Evolutionary conservation across 345 rosid species (phyloP).

Genomic region (Microcos paniculata): DNA sequence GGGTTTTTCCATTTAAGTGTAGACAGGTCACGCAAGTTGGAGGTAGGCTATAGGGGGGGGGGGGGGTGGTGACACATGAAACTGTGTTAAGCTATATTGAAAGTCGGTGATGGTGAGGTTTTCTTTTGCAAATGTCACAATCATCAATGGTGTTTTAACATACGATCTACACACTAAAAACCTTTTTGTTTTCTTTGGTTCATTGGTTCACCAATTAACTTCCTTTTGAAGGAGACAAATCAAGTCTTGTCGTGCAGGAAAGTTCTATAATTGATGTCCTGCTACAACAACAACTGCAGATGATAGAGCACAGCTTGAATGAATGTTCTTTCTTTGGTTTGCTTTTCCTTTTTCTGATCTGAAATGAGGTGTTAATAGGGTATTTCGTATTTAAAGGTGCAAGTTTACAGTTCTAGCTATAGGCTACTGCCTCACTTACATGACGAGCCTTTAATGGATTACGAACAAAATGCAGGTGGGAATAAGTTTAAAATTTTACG

Average conservation of each 20-base stretch:
- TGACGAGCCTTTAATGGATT: background rate
- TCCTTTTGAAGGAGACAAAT: background rate
- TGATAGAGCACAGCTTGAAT: background rate
- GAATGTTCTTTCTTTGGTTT: background rate
- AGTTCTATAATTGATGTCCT: background rate
- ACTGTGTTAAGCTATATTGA: background rate
- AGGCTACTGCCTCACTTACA: background rate
- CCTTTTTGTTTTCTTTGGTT: background rate
- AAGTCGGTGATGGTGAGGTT: background rate
- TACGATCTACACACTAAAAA: background rate
- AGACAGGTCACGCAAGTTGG: background rate
- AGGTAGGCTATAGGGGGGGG: background rate
- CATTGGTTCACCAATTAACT: background rate
- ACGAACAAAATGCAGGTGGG: background rate
- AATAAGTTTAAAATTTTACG: background rate
- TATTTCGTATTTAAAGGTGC: background rate
- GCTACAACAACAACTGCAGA: background rate
- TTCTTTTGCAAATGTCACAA: background rate
- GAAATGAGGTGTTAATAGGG: background rate
- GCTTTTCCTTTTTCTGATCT: background rate
- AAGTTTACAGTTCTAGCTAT: background rate
- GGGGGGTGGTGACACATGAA: background rate
- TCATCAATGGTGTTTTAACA: background rate
- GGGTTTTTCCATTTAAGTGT: background rate
- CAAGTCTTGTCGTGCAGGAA: background rate